Evolutionary conservation across 306 rosid genomes (phyloP).

Genomic region (Erythrophleum fordii): DNA sequence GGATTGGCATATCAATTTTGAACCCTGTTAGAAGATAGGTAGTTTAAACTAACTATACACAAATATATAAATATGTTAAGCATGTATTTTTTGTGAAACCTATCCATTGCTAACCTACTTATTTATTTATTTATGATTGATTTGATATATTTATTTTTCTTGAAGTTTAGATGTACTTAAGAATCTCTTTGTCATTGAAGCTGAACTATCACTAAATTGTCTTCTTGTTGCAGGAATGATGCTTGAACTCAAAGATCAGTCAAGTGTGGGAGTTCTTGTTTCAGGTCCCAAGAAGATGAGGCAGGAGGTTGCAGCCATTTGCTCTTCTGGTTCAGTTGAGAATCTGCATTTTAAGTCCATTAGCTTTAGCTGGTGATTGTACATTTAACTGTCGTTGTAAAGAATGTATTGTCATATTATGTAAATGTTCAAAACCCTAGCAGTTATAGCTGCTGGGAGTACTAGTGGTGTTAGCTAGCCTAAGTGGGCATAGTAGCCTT

Average conservation of each 20-base stretch:
- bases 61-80: too few species aligned
- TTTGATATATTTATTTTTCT: too few species aligned
- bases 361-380: conserved; percentile 73
- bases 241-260: conserved; percentile 43
- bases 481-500: background rate
- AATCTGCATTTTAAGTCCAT: conserved; percentile 75
- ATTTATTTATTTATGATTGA: too few species aligned
- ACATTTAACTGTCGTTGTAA: background rate
- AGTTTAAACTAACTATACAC: too few species aligned
- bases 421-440: background rate
- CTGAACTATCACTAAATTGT: background rate
- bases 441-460: background rate
- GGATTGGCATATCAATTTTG: too few species aligned
- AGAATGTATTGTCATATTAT: background rate
- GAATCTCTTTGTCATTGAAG: background rate
- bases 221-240: conserved; percentile 44
- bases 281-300: conserved; percentile 74
- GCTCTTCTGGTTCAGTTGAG: conserved; percentile 56
- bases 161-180: background rate
- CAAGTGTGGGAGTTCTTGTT: conserved; percentile 61
- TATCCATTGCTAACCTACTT: too few species aligned
- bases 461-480: background rate
- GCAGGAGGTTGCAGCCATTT: conserved; percentile 74
- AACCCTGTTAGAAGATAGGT: too few species aligned
- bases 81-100: too few species aligned